A percentile compares a stretch with the other conserved stretches of the same genome.
Conservation (phyloP, 106 monocot species). For the Acanthochlamys bracteata region DNA sequence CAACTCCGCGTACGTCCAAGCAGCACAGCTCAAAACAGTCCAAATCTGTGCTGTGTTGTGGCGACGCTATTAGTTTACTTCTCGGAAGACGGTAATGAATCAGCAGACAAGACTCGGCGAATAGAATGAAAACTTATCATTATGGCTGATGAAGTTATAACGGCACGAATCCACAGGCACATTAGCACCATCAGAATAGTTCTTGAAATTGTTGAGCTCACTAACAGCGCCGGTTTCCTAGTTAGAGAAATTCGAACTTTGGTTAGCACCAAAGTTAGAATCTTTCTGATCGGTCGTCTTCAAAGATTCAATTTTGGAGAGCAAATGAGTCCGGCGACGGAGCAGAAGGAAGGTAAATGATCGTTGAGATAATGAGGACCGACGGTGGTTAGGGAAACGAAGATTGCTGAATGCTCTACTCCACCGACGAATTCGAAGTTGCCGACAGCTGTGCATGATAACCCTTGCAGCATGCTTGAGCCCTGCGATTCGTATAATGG, state of each 20-base stretch:
- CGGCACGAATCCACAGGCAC: conserved; percentile 76
- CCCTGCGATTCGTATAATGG: too few relatives aligned
- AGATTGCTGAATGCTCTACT: too few relatives aligned
- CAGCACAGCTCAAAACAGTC: too few relatives aligned
- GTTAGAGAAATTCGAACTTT: conserved; percentile 65
- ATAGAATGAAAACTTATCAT: conserved; percentile 51
- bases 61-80: too few relatives aligned
- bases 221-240: conserved; percentile 37
- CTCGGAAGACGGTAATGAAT: too few relatives aligned
- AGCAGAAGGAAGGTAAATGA: conserved; percentile 50
- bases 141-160: conserved; percentile 40
- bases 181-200: conserved; percentile 56
- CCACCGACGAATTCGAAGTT: too few relatives aligned
- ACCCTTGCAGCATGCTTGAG: too few relatives aligned
- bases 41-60: too few relatives aligned
- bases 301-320: conserved; percentile 10
- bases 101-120: too few relatives aligned
- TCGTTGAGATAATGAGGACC: conserved; percentile 12
- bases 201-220: conserved; percentile 48
- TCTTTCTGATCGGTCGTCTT: conserved; percentile 6
- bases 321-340: conserved; percentile 41
- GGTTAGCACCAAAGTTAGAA: conserved; percentile 37
- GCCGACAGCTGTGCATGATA: too few relatives aligned
- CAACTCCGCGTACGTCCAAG: too few relatives aligned
- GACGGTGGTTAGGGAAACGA: conserved; percentile 27